Conservation (phyloP, 2,329 filamentous ascomycete species). For the Aspergillus fumigatus region DNA sequence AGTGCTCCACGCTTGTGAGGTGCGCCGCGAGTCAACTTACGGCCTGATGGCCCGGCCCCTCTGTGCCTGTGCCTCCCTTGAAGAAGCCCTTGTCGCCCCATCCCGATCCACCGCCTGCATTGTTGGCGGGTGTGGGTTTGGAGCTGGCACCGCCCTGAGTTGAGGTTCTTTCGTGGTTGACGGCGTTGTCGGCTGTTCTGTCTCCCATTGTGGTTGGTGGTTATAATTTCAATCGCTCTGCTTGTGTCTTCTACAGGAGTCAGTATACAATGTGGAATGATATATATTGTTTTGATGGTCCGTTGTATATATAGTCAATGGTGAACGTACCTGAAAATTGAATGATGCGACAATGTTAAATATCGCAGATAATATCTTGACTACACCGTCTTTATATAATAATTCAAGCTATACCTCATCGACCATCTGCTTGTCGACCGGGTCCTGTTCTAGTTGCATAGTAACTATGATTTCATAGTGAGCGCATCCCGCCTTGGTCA, state of each 20-base stretch:
- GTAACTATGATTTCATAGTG: background rate
- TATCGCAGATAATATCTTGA: background rate
- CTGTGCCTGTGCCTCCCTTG: slow-evolving; percentile 13
- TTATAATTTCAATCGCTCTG: background rate
- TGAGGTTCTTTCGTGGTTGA: slow-evolving; percentile 12
- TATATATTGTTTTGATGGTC: background rate
- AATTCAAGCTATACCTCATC: background rate
- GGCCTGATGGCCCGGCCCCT: slow-evolving; percentile 22
- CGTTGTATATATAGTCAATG: background rate
- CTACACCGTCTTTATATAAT: background rate
- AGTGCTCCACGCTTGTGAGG: background rate
- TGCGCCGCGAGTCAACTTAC: slow-evolving; percentile 13
- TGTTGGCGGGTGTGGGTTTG: slow-evolving; percentile 28
- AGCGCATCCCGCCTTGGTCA: background rate
- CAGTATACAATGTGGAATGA: background rate
- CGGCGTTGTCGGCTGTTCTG: background rate
- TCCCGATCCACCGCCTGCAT: slow-evolving; percentile 17
- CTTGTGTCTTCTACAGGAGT: background rate
- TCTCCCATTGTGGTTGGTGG: slow-evolving; percentile 10
- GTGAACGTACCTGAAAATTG: background rate
- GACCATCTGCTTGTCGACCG: background rate
- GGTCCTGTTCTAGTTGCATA: background rate
- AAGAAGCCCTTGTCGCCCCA: slow-evolving; percentile 20
- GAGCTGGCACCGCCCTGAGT: slow-evolving; percentile 22
- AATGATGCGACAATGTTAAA: background rate